Evolutionary conservation across 371 early-diverging fungal species (phyloP), one percentile per base, ranked within the genome.

Genomic region (Cokeromyces recurvatus): DNA sequence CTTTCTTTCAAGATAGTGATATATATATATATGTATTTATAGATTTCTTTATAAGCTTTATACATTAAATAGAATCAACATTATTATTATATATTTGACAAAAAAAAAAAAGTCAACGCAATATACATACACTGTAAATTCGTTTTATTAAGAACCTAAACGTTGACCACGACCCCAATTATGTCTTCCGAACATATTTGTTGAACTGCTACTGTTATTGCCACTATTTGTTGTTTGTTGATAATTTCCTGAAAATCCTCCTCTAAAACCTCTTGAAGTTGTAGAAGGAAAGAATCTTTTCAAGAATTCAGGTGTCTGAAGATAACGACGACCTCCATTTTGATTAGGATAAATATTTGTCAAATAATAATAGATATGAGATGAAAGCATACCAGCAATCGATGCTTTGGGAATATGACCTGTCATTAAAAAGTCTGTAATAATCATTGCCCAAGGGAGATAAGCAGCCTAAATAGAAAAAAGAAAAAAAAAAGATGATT

Each of bases 381-480:
- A 65, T 5, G 82, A 59, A n/a, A 58, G 56, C 12, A 79, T 55
- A 4, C 86, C 86, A 9, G 66, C 51, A 46, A 81, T 29, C 31
- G 66, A 68, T 14, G 46, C 48, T 48, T 42, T 55, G 1, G 80
- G 77, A 2, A 76, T 25, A 9, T 66, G 71, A 17, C 68, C 62
- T n/a, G 51, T 39, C 37, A 57, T 51, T 24, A 78, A 38, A 22
- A 66, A 74, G 11, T 74, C 80, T 43, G 72, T 78, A 12, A 62
- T 79, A 16, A 81, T 54, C 51, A 86, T 63, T 3, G 81, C 90
- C 76, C 75, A 83, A n/a, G 90, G 88, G 24, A 90, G 66, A 62
- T 84, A 42, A n/a, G 15, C 35, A 34, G 35, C 35, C 35, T 17
- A 23, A 20, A n/a, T n/a, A n/a, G n/a, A n/a, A n/a, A n/a, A n/a